phyloP scores from a whole-genome alignment of 2,329 filamentous ascomycete species.

The Stemphylium beticola region DNA sequence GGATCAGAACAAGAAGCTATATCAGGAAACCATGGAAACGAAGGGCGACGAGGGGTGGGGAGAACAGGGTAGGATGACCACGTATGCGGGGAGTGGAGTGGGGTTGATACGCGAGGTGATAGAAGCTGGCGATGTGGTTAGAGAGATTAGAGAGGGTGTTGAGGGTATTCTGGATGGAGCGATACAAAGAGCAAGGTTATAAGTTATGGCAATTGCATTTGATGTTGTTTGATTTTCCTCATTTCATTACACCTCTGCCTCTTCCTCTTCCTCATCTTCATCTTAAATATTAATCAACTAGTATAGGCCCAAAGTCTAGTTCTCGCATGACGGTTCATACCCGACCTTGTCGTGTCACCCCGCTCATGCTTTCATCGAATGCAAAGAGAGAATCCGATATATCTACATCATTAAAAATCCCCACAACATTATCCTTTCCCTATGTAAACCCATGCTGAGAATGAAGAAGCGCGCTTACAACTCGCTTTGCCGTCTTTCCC shows the following conservation, averaged over 20 bases:
- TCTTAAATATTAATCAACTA: not conserved
- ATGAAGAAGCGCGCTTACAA: conserved; percentile 6
- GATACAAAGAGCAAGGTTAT: too few relatives aligned
- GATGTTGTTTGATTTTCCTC: not conserved
- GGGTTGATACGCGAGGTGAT: conserved; percentile 58
- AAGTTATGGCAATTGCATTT: not conserved
- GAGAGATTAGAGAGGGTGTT: conserved; percentile 47
- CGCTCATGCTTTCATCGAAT: not conserved
- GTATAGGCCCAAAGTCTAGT: not conserved
- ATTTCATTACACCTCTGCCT: not conserved
- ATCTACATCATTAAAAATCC: conserved; percentile 23
- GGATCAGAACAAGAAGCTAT: too few relatives aligned
- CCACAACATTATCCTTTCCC: not conserved
- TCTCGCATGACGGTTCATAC: not conserved
- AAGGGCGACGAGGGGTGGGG: too few relatives aligned
- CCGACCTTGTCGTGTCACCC: not conserved
- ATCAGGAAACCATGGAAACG: too few relatives aligned
- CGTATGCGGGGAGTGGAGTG: too few relatives aligned
- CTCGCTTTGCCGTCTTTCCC: conserved; percentile 68
- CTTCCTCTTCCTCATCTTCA: not conserved
- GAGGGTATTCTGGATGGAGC: not conserved
- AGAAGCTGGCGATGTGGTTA: conserved; percentile 60
- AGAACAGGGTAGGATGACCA: too few relatives aligned
- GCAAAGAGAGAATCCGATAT: not conserved
- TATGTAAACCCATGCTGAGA: not conserved